Conservation (phyloP, 768 basidiomycete species). For the Pleurotus sapidus region DNA sequence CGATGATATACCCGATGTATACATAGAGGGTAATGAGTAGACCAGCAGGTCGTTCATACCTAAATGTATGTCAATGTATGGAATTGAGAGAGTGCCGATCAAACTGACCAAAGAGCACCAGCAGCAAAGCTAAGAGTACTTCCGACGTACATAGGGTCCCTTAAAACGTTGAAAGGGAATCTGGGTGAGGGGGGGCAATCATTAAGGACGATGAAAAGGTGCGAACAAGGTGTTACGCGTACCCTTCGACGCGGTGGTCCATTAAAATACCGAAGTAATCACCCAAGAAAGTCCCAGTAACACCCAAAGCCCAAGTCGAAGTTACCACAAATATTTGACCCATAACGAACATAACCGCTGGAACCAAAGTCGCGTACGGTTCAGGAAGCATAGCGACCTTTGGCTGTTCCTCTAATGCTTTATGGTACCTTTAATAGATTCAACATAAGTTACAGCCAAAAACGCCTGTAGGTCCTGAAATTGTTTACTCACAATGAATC, state of each 20-base stretch:
- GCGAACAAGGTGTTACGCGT: conserved; percentile 11
- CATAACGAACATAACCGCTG: conserved; percentile 54
- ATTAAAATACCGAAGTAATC: conserved; percentile 87
- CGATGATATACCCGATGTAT: conserved; percentile 79
- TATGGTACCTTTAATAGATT: conserved; percentile 57
- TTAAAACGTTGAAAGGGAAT: conserved; percentile 93
- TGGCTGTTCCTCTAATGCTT: conserved; percentile 78
- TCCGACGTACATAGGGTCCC: conserved; percentile 97
- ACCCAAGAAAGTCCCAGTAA: conserved; percentile 91
- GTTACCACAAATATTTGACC: conserved; percentile 88
- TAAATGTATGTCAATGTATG: conserved; percentile 21
- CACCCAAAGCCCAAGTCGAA: conserved; percentile 86
- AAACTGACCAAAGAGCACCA: conserved; percentile 77
- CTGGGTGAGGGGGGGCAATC: conserved; percentile 20
- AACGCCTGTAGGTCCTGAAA: too few relatives aligned
- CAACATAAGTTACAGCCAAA: neutral
- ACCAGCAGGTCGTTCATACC: conserved; percentile 87
- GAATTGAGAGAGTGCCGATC: too few relatives aligned
- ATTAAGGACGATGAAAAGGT: too few relatives aligned
- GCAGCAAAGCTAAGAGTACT: conserved; percentile 89
- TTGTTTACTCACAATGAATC: conserved; percentile 70
- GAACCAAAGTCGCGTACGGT: conserved; percentile 59
- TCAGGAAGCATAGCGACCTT: conserved; percentile 59
- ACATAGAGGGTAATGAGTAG: conserved; percentile 79
- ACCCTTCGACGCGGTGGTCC: conserved; percentile 86